Conservation (phyloP, 23 red algal genomes). For the Gracilaria gracilis region DNA sequence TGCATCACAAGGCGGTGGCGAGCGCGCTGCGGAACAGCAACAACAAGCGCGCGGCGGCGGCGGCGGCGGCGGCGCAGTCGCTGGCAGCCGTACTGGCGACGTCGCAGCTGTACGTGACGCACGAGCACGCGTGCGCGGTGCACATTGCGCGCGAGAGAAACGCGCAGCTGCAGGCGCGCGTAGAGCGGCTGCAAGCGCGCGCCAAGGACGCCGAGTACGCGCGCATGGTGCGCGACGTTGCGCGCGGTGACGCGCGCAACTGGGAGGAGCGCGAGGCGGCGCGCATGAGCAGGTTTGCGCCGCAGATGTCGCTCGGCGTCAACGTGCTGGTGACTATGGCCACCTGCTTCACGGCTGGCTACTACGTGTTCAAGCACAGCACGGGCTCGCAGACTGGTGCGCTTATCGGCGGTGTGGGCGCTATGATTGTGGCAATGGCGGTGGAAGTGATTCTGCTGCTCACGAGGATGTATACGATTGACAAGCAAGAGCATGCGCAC, state of each 20-base stretch:
- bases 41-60: no score
- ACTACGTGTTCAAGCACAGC: constrained; percentile 53
- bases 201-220: constrained; percentile 48
- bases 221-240: constrained; percentile 38
- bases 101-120: neutral
- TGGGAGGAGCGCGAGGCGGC: constrained; percentile 28
- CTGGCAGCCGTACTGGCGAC: neutral
- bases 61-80: neutral
- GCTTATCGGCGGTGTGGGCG: constrained; percentile 56
- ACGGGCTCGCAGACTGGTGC: constrained; percentile 26
- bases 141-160: constrained; percentile 2
- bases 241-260: neutral
- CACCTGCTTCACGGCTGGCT: constrained; percentile 69
- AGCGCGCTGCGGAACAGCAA: constrained; percentile 2
- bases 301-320: constrained; percentile 61
- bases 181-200: constrained; percentile 15
- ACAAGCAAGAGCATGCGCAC: constrained; percentile 28
- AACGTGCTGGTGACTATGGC: constrained; percentile 77
- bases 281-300: constrained; percentile 30
- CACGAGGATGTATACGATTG: constrained; percentile 64
- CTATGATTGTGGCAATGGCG: constrained; percentile 59
- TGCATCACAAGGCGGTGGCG: neutral
- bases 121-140: constrained; percentile 12
- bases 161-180: neutral
- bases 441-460: constrained; percentile 68